A percentile compares a stretch with the other conserved stretches of the same genome.
Conservation (phyloP, 1,284 basidiomycete genomes). For the Apiotrichum gamsii region DNA sequence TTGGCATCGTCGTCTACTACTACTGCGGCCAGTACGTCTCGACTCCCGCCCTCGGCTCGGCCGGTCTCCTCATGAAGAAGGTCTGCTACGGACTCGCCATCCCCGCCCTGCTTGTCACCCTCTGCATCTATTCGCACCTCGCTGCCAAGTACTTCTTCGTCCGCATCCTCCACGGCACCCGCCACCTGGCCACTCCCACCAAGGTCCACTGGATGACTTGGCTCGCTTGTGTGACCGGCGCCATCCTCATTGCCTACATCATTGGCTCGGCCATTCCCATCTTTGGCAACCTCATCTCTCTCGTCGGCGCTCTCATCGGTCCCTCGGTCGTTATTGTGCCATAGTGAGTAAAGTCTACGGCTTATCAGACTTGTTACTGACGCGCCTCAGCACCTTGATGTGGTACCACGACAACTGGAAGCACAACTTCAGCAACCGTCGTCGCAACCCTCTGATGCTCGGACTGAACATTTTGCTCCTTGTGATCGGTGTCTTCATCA, state of each 20-base stretch:
- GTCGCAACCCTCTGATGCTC: slow-evolving; percentile 4
- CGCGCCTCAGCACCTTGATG: slow-evolving; percentile 27
- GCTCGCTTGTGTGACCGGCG: slow-evolving; percentile 20
- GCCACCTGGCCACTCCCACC: slow-evolving; percentile 27
- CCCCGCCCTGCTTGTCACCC: slow-evolving; percentile 32
- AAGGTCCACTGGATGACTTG: slow-evolving; percentile 31
- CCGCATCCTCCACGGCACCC: slow-evolving; percentile 25
- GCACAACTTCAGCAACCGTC: slow-evolving; percentile 1
- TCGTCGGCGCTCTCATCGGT: slow-evolving; percentile 35
- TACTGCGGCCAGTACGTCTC: slow-evolving; percentile 44
- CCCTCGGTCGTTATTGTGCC: slow-evolving; percentile 28
- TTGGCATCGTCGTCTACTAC: slow-evolving; percentile 25
- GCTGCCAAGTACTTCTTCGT: slow-evolving; percentile 38
- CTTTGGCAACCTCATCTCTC: slow-evolving; percentile 27
- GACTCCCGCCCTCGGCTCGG: slow-evolving; percentile 41
- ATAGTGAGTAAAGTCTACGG: too few species aligned
- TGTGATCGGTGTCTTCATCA: slow-evolving; percentile 26
- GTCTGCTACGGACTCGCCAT: slow-evolving; percentile 46
- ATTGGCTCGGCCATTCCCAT: slow-evolving; percentile 33
- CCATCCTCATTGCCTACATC: slow-evolving; percentile 28
- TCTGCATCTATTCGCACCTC: slow-evolving; percentile 23
- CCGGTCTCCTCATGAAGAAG: slow-evolving; percentile 43
- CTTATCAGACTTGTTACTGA: too few species aligned
- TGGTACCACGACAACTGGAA: slow-evolving; percentile 29
- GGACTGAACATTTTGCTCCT: slow-evolving; percentile 18